Evolutionary conservation across 2,329 filamentous ascomycete species (phyloP).

Genomic region (Pseudomassariella vexata): DNA sequence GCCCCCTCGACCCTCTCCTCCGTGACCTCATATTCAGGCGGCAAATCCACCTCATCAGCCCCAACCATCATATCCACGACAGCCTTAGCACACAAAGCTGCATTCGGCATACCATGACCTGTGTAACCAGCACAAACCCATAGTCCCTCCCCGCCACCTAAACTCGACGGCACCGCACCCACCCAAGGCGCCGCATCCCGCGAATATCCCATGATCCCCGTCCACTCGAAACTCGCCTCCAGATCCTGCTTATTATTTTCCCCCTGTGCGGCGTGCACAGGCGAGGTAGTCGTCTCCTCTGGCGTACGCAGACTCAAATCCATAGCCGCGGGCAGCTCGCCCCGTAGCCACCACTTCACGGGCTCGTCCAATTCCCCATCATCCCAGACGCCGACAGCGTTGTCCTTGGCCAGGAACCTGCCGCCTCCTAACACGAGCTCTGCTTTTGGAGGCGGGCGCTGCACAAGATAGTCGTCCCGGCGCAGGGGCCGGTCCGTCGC

Average conservation of each 20-base stretch:
- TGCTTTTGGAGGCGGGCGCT: constrained; percentile 52
- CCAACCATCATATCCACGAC: constrained; percentile 52
- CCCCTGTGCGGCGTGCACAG: constrained; percentile 4
- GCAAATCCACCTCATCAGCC: constrained; percentile 35
- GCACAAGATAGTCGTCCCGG: constrained; percentile 68
- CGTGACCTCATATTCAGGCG: constrained; percentile 33
- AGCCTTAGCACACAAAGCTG: constrained; percentile 59
- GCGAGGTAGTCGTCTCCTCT: constrained; percentile 5
- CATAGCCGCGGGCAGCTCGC: constrained; percentile 33
- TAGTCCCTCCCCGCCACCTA: constrained; percentile 48
- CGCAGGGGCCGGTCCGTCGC: constrained; percentile 16
- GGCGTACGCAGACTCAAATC: constrained; percentile 30
- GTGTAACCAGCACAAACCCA: constrained; percentile 64
- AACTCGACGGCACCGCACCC: constrained; percentile 51
- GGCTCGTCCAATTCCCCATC: constrained; percentile 52
- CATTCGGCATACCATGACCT: constrained; percentile 73
- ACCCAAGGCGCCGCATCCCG: constrained; percentile 66
- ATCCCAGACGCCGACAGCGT: constrained; percentile 51
- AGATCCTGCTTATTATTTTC: constrained; percentile 35
- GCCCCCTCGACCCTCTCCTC: constrained; percentile 23
- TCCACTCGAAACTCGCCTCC: constrained; percentile 60
- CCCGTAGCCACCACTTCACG: constrained; percentile 50
- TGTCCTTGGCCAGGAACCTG: constrained; percentile 46
- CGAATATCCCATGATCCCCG: constrained; percentile 74
- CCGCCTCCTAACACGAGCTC: constrained; percentile 70